Evolutionary conservation across 1,284 basidiomycete genomes (phyloP), one percentile per base, ranked within the genome.

Genomic region (Ceratobasidium sp.): DNA sequence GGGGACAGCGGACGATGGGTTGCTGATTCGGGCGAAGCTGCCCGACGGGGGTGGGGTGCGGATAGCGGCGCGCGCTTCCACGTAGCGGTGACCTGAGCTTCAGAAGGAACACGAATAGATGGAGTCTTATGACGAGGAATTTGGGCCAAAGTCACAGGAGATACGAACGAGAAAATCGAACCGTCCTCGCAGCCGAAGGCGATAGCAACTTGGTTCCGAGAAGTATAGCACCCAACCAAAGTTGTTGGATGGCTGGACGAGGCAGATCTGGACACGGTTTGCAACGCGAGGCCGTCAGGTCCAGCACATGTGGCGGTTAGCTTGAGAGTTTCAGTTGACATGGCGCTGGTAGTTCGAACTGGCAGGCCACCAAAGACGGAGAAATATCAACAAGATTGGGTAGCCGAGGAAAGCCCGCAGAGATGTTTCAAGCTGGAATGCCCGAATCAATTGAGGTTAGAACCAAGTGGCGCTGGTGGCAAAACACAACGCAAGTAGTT

Each of bases 131-230:
- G 56, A 11, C 53, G 28, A 25, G 48, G 28, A 23, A 36, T 9
- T 36, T 42, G 54, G 5, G 40, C 42, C 23, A 25, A 28, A 16
- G 28, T 18, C 28, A 46, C 30, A 23, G 59, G 33, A 62, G 59
- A 62, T 36, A 53, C 59, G 62, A 82, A 78, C 58, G 82, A 46
- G 72, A 77, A 82, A 40, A 82, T 63, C 9, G 80, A 79, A 21
- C 82, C 82, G 64, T 83, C 81, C 33, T 77, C 74, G 64, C 81
- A 81, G 1, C 81, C 82, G 14, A 81, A 64, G 0, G 76, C 79
- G 8, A 77, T 75, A 16, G 46, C 64, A n/a, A 70, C 44, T 38
- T 48, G 66, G 14, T 70, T 70, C 25, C 48, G 66, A 70, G 66
- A 48, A 11, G 54, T 70, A 49, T 70, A 70, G 30, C 66, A 70